Evolutionary conservation across 257 asterid species (phyloP).

Genomic region (Galeopsis tetrahit): DNA sequence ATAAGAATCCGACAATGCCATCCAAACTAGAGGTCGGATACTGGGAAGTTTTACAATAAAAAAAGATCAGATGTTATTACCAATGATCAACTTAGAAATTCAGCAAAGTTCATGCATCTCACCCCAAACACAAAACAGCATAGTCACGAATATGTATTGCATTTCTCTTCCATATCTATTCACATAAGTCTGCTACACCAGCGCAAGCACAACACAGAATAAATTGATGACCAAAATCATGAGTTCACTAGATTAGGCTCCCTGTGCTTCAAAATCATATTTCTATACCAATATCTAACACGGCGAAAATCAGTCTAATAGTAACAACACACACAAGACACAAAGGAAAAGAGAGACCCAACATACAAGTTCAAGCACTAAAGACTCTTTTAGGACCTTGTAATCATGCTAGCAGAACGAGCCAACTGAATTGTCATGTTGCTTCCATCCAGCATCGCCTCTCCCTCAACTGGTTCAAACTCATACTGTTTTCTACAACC

Average conservation of each 20-base stretch:
- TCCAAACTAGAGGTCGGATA: background rate
- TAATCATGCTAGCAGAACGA: conserved; percentile 77
- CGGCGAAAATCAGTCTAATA: conserved; percentile 51
- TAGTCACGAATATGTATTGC: conserved; percentile 37
- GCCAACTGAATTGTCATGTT: conserved; percentile 59
- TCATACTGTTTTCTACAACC: conserved; percentile 88
- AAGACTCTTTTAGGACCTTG: conserved; percentile 67
- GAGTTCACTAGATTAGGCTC: conserved; percentile 41
- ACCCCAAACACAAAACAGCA: conserved; percentile 14
- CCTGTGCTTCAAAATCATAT: conserved; percentile 60
- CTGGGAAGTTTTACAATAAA: background rate
- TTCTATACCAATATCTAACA: conserved; percentile 59
- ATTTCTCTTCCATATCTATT: conserved; percentile 63
- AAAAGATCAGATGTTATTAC: background rate
- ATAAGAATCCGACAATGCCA: background rate
- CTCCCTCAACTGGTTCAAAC: conserved; percentile 53
- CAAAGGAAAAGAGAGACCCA: conserved; percentile 47
- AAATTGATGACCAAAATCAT: conserved; percentile 49
- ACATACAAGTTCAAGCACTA: conserved; percentile 53
- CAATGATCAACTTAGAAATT: background rate
- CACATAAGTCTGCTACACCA: conserved; percentile 67
- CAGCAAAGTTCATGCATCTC: background rate
- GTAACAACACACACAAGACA: conserved; percentile 46
- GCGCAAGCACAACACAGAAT: conserved; percentile 56
- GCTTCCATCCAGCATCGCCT: conserved; percentile 66